Conservation (phyloP, 192 early-diverging fungal genomes). For the Entomortierella beljakovae region DNA sequence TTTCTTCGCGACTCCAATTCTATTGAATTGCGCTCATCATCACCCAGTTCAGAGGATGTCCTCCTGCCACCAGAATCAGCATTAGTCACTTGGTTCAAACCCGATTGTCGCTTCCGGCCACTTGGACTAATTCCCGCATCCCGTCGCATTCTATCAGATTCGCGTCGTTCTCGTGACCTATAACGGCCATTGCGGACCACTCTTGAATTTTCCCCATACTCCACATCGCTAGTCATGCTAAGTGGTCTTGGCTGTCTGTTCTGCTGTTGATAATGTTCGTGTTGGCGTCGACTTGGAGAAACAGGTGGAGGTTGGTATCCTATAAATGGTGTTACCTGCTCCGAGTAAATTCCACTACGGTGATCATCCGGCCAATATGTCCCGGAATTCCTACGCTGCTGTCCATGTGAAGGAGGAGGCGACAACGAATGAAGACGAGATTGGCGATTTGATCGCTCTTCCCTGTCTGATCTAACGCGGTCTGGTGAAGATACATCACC, state of each 20-base stretch:
- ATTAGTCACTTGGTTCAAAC: slow-evolving; percentile 17
- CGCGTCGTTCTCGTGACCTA: slow-evolving; percentile 18
- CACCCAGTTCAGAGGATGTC: slow-evolving; percentile 25
- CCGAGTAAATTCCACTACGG: background rate
- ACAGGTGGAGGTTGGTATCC: slow-evolving; percentile 25
- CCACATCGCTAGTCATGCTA: slow-evolving; percentile 19
- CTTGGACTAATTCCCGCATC: slow-evolving; percentile 10
- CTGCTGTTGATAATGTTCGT: slow-evolving; percentile 15
- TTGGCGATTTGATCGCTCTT: slow-evolving; percentile 11
- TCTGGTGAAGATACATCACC: background rate
- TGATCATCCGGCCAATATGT: slow-evolving; percentile 19
- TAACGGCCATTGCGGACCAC: background rate
- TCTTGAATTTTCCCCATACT: slow-evolving; percentile 7
- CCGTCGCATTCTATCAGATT: slow-evolving; percentile 20
- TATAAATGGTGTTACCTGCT: slow-evolving; percentile 28
- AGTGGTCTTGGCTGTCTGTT: slow-evolving; percentile 4
- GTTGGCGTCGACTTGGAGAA: slow-evolving; percentile 10
- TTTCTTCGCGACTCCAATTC: background rate
- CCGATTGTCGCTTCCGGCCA: slow-evolving; percentile 19
- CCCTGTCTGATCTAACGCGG: background rate
- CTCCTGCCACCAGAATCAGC: background rate
- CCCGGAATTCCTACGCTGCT: slow-evolving; percentile 9
- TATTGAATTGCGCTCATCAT: slow-evolving; percentile 5
- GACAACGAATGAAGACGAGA: slow-evolving; percentile 31
- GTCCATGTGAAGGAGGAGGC: slow-evolving; percentile 22